These are phyloP conservation scores for Sistotremastrum suecicum DNA, from an alignment of 768 basidiomycete genomes.

Conservation along the genomic window DNA sequence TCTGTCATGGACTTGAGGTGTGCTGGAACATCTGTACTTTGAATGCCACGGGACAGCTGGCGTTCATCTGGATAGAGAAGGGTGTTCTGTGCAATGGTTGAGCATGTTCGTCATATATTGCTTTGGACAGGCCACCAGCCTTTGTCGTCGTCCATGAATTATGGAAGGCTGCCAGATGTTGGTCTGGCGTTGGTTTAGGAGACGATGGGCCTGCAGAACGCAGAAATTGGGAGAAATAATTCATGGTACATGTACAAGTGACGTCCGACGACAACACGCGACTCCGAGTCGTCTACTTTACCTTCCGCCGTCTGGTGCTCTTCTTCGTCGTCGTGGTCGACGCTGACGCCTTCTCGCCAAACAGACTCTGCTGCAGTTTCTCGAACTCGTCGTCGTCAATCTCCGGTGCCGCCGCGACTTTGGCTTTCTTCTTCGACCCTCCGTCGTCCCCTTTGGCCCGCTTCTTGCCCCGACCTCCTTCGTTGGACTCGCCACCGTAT, in stretches of 20 bases:
- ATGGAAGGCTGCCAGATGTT: constrained; percentile 54
- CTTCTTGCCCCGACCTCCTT: constrained; percentile 17
- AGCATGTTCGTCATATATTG: not conserved
- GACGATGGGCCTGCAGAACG: constrained; percentile 27
- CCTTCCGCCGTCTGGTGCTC: too few relatives aligned
- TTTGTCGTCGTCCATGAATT: constrained; percentile 64
- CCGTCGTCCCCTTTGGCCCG: constrained; percentile 20
- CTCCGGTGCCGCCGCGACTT: constrained; percentile 32
- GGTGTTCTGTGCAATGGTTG: constrained; percentile 40
- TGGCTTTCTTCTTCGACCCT: constrained; percentile 37
- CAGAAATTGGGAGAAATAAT: constrained; percentile 79
- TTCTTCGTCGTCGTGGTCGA: too few relatives aligned
- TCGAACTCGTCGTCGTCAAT: constrained; percentile 56
- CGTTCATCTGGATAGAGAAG: constrained; percentile 83
- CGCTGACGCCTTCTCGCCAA: constrained; percentile 24
- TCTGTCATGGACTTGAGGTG: constrained; percentile 73
- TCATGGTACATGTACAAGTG: constrained; percentile 29
- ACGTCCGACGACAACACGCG: too few relatives aligned
- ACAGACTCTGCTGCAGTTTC: constrained; percentile 41
- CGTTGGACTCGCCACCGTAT: constrained; percentile 33
- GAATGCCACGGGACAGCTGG: constrained; percentile 69
- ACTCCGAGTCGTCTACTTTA: too few relatives aligned
- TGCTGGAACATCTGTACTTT: constrained; percentile 65
- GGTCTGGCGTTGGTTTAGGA: constrained; percentile 41
- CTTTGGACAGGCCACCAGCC: constrained; percentile 23